Conservation (phyloP, 1,139 yeast species). For the Taphrina wiesneri region DNA sequence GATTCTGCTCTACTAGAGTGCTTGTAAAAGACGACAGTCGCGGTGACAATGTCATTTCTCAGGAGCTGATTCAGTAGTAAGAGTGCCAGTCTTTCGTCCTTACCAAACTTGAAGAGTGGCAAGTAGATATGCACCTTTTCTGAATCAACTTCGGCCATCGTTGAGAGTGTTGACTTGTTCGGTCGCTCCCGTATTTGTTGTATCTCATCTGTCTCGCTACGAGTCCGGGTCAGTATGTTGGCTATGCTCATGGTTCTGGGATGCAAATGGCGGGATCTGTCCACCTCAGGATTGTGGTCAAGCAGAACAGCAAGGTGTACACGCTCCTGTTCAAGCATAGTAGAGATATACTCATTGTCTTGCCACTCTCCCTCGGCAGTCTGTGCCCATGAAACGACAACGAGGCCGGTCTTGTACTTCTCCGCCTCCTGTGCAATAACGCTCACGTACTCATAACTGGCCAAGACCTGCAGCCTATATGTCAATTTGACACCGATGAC, state of each 20-base stretch:
- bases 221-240: conserved; percentile 17
- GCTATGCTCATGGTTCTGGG: conserved; percentile 26
- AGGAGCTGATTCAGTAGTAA: conserved; percentile 27
- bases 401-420: conserved; percentile 28
- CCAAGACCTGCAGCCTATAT: conserved; percentile 35
- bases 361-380: conserved; percentile 29
- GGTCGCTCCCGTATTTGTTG: neutral
- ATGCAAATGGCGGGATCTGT: neutral
- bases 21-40: conserved; percentile 30
- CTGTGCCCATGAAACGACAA: conserved; percentile 36
- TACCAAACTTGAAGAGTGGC: conserved; percentile 35
- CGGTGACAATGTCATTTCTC: conserved; percentile 30
- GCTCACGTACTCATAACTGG: conserved; percentile 29
- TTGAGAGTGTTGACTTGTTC: neutral
- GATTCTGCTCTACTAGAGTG: neutral
- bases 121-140: conserved; percentile 34
- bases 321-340: conserved; percentile 18
- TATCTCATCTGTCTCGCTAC: neutral
- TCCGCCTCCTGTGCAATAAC: conserved; percentile 18
- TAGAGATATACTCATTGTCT: conserved; percentile 14
- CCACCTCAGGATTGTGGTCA: conserved; percentile 11
- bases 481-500: conserved; percentile 28
- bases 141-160: neutral
- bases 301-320: conserved; percentile 27
- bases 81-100: conserved; percentile 34